Evolutionary conservation across 2,329 filamentous ascomycete species (phyloP), one percentile per base, ranked within the genome.

Genomic region (Meredithiella fracta): DNA sequence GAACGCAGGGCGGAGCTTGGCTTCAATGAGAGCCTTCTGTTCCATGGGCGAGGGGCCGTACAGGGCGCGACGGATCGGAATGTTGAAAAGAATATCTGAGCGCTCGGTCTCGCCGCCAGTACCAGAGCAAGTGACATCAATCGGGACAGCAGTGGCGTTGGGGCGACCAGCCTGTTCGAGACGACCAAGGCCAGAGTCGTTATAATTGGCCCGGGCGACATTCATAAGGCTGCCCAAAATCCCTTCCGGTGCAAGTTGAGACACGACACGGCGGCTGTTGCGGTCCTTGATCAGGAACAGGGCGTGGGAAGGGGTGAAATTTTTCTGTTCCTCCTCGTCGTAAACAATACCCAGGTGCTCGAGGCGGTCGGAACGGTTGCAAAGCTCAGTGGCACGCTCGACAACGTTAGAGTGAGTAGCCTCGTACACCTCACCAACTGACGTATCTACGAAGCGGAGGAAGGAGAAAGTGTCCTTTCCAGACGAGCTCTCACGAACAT

Each of bases 111-210:
- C 70, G 0, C 78, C 70, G 47, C 76, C 75, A 51, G 82, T 81
- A 60, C 82, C 86, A 51, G 82, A 82, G 66, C 84, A 91, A 47
- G 79, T 77, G 3, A 97, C 75, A 60, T 90, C 82, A 59, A 97
- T 82, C 0, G 92, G 92, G 5, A 91, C 90, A 3, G 92, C 91
- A 1, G 85, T 81, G 2, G 85, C 89, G 14, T 77, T 76, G n/a
- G 87, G 85, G 59, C 83, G 75, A 50, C 82, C 86, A 59, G 87
- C 88, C 59, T 86, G 82, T 67, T 98, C 92, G 31, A 96, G 79
- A 17, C 84, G 76, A 53, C 80, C 73, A 29, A 96, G 77, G 0
- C 90, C 87, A 20, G 83, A 81, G 52, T 82, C 74, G 42, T 78
- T 71, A 65, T 85, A 91, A 0, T 75, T 71, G 54, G 73, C 67